A percentile compares a stretch with the other conserved stretches of the same genome.
Evolutionary conservation across 768 basidiomycete genomes (phyloP).

Genomic region (Chlorophyllum brunneum): DNA sequence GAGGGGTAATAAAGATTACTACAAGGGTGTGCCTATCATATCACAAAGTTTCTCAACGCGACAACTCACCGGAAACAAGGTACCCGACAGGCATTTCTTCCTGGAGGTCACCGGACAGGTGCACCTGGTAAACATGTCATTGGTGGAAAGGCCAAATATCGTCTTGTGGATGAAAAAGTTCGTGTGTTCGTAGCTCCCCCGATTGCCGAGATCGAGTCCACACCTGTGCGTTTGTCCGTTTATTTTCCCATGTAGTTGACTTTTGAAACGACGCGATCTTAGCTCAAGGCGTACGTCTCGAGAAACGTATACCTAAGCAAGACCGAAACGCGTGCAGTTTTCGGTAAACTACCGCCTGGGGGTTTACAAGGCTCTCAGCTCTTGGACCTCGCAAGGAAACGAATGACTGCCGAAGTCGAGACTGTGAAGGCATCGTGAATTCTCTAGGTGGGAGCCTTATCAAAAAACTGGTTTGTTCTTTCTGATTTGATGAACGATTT

Average conservation of each 20-base stretch:
- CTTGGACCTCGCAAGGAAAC: not conserved
- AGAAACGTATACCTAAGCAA: conserved; percentile 35
- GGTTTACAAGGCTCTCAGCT: not conserved
- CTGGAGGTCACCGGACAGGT: conserved; percentile 83
- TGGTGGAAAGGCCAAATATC: conserved; percentile 74
- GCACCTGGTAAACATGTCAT: conserved; percentile 85
- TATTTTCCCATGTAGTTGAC: not conserved
- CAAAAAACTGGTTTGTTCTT: not conserved
- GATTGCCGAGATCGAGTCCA: conserved; percentile 53
- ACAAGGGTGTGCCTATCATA: conserved; percentile 70
- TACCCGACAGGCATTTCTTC: conserved; percentile 77
- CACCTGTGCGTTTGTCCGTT: conserved; percentile 34
- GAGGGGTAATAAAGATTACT: conserved; percentile 91
- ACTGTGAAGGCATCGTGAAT: too few species aligned
- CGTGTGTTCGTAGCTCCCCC: conserved; percentile 82
- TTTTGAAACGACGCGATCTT: not conserved
- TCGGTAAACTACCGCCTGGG: conserved; percentile 24
- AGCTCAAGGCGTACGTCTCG: conserved; percentile 74
- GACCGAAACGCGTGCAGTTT: conserved; percentile 31
- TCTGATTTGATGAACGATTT: too few species aligned
- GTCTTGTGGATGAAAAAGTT: conserved; percentile 78
- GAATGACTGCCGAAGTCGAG: conserved; percentile 7
- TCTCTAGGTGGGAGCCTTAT: not conserved
- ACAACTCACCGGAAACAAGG: conserved; percentile 39
- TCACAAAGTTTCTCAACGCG: not conserved